A percentile compares a stretch with the other conserved stretches of the same genome.
Conservation (phyloP, 1,139 yeast species). For the Yamadazyma sp. region DNA sequence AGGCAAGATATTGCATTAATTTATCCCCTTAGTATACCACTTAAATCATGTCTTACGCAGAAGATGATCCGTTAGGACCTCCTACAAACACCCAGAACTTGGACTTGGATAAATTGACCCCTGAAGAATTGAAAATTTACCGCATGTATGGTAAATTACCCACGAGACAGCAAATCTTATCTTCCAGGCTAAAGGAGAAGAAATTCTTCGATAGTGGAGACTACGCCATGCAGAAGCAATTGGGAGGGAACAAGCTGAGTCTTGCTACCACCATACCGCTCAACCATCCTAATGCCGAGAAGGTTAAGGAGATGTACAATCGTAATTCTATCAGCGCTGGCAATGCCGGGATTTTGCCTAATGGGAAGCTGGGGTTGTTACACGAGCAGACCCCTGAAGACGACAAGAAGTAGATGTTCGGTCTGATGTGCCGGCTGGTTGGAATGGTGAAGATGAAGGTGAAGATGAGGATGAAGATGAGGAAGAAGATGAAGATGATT, state of each 20-base stretch:
- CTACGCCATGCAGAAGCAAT: constrained; percentile 82
- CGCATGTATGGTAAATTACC: constrained; percentile 89
- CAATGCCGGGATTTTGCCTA: constrained; percentile 45
- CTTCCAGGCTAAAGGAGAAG: constrained; percentile 80
- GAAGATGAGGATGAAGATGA: background rate
- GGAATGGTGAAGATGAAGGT: too few relatives aligned
- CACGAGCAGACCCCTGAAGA: constrained; percentile 41
- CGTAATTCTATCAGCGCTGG: constrained; percentile 43
- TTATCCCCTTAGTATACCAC: background rate
- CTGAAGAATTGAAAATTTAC: constrained; percentile 69
- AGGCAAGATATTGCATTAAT: background rate
- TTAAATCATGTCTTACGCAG: constrained; percentile 20
- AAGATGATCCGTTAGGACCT: constrained; percentile 50
- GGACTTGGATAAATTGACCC: constrained; percentile 58
- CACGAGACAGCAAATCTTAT: constrained; percentile 75
- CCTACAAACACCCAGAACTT: constrained; percentile 47
- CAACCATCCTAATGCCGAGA: constrained; percentile 51
- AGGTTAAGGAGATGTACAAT: constrained; percentile 48
- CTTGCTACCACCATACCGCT: constrained; percentile 31
- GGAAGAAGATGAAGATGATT: background rate
- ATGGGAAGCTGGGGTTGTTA: constrained; percentile 48
- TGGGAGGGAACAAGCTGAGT: constrained; percentile 24
- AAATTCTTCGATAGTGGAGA: constrained; percentile 97
- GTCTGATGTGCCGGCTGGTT: too few relatives aligned
- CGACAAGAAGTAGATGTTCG: background rate